Base-by-base conservation (phyloP, 164 flowering plant genomes). In the Echeveria elegans region DNA sequence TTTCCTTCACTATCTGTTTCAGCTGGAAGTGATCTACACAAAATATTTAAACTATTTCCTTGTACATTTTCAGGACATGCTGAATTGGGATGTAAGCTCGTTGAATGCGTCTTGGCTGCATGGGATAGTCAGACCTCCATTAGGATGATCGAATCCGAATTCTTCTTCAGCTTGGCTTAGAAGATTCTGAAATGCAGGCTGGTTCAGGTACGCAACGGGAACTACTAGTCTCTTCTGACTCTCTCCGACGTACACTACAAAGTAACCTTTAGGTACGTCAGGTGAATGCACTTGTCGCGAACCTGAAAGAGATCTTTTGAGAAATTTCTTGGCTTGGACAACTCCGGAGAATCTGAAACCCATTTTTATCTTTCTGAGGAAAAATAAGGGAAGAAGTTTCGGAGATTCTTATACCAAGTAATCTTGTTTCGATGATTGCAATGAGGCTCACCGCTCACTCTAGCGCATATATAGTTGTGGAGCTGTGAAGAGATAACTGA, bases 111-210 rank as follows among this genome's bases (percentile, higher is more conserved):
- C 65, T 63, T 63, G 41, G 18, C 16, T 63, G 65, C 65, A 63
- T 18, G 65, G 65, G 40, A 63, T 63, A 21, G 38, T 63, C 26
- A 63, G 65, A 23, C 65, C 65, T 29, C 65, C 65, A 34, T 32
- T 63, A 11, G 65, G 65, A 34, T 63, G 65, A 63, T 63, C 21
- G 23, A 63, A 63, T 18, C 65, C 65, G 43, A 63, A 63, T 63
- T 34, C 43, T 63, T 63, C 65, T 23, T 63, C 65, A 5, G 65
- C 65, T 32, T 32, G 65, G 23, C 26, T 31, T 23, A 63, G 43
- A 40, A 63, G 19, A 5, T 6, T 23, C 23, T 63, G 65, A 31
- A 63, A 63, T 23, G 31, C 38, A 37, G 65, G 65, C 26, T 63
- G 65, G 38, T 63, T 63, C 23, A 63, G 12, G 26, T 63, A 63